Conservation (phyloP, 352 stramenopile species). For the Globisporangium echinulatum region DNA sequence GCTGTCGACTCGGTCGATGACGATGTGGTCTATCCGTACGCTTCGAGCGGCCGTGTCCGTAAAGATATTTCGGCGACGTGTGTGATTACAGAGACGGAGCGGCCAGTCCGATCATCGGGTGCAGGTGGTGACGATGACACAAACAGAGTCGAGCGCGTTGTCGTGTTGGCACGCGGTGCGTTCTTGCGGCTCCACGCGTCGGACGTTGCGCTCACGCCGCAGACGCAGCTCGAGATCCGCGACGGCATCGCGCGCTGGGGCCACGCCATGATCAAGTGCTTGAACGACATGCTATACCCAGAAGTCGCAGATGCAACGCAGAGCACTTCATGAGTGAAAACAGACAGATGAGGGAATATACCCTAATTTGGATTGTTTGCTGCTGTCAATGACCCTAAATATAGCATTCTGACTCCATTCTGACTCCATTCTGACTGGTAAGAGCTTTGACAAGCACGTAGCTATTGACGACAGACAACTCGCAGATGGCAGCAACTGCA, state of each 20-base stretch:
- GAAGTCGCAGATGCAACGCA: neutral
- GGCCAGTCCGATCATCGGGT: neutral
- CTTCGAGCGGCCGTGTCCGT: slow-evolving; percentile 25
- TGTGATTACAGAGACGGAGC: slow-evolving; percentile 21
- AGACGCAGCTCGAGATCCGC: slow-evolving; percentile 9
- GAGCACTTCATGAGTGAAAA: too few species aligned
- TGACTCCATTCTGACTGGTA: too few species aligned
- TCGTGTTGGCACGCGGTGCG: slow-evolving; percentile 15
- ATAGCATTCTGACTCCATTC: too few species aligned
- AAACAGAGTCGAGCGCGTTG: slow-evolving; percentile 5
- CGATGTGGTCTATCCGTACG: slow-evolving; percentile 50
- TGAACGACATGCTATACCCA: slow-evolving; percentile 14
- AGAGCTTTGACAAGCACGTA: too few species aligned
- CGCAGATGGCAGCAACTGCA: neutral
- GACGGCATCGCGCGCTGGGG: slow-evolving; percentile 17
- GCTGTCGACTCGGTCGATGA: slow-evolving; percentile 38
- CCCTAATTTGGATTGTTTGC: too few species aligned
- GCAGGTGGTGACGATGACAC: neutral
- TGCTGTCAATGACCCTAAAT: too few species aligned
- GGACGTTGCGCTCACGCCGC: slow-evolving; percentile 4
- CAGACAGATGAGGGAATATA: too few species aligned
- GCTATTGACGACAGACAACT: too few species aligned
- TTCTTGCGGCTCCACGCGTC: slow-evolving; percentile 11
- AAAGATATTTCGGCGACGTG: slow-evolving; percentile 43
- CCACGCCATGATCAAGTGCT: slow-evolving; percentile 16